These are phyloP conservation scores for Pleurotus cornucopiae DNA, from an alignment of 768 basidiomycete species.

Conservation along the genomic window DNA sequence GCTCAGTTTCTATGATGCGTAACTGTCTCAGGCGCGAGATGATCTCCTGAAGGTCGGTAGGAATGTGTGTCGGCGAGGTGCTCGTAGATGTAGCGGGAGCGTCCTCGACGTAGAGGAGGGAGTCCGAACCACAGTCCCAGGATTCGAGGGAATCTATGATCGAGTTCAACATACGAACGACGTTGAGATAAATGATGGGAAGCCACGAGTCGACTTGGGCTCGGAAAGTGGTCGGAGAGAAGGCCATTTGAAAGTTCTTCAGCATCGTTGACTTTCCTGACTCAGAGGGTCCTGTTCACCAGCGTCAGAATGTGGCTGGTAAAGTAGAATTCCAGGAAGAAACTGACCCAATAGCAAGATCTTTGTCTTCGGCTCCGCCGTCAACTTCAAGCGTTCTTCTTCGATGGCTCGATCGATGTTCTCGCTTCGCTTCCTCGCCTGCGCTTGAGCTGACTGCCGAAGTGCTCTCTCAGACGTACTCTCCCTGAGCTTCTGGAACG, in stretches of 20 bases:
- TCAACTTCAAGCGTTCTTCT: constrained; percentile 38
- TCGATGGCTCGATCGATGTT: constrained; percentile 50
- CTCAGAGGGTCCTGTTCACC: constrained; percentile 53
- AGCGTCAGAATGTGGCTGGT: background rate
- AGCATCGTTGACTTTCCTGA: constrained; percentile 66
- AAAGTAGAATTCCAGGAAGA: background rate
- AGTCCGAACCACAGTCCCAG: background rate
- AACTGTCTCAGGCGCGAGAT: background rate
- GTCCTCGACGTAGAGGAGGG: constrained; percentile 10
- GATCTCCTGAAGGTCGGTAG: background rate
- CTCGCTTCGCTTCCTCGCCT: constrained; percentile 50
- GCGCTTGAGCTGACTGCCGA: constrained; percentile 38
- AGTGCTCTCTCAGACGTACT: constrained; percentile 34
- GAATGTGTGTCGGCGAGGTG: background rate
- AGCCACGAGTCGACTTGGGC: constrained; percentile 53
- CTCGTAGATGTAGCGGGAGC: background rate
- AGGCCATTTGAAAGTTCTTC: constrained; percentile 63
- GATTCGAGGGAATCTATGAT: constrained; percentile 29
- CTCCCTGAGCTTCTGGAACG: constrained; percentile 23
- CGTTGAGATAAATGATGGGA: constrained; percentile 64
- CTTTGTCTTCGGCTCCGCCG: constrained; percentile 35
- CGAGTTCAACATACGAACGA: constrained; percentile 49
- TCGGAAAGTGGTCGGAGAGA: constrained; percentile 54
- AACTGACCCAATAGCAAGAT: constrained; percentile 54
- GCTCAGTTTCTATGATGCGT: background rate